These are phyloP conservation scores for Polygonum maritimum DNA, from an alignment of 148 eudicot species.

Conservation along the genomic window DNA sequence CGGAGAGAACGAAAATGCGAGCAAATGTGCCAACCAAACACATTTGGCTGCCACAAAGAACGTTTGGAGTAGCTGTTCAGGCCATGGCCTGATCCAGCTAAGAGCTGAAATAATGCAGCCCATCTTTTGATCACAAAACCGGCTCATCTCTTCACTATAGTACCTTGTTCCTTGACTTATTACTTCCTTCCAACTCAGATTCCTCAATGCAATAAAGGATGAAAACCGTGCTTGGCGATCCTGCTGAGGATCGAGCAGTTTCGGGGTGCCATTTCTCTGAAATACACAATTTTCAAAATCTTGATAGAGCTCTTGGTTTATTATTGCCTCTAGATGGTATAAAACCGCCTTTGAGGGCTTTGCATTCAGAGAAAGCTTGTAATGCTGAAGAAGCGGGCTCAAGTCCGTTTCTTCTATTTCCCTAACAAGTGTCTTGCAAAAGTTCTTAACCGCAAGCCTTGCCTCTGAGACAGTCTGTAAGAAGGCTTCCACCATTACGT, in stretches of 20 bases:
- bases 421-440: constrained; percentile 54
- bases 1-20: constrained; percentile 71
- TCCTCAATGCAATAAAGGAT: constrained; percentile 60
- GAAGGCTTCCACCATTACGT: constrained; percentile 91
- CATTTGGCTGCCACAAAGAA: constrained; percentile 93
- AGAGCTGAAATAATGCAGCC: constrained; percentile 45
- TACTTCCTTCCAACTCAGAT: constrained; percentile 87
- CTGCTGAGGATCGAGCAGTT: constrained; percentile 56
- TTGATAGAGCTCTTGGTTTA: constrained; percentile 68
- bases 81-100: constrained; percentile 81
- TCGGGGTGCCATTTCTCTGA: constrained; percentile 64
- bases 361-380: constrained; percentile 59
- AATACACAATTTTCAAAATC: constrained; percentile 88
- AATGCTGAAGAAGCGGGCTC: constrained; percentile 52
- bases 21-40: constrained; percentile 83
- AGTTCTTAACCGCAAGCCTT: constrained; percentile 64
- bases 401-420: constrained; percentile 72
- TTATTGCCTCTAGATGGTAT: constrained; percentile 73
- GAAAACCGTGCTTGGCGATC: constrained; percentile 57
- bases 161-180: constrained; percentile 76
- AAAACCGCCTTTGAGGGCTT: constrained; percentile 53
- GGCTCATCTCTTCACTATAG: constrained; percentile 79
- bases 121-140: constrained; percentile 92
- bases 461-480: constrained; percentile 84
- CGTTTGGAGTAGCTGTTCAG: constrained; percentile 76